Evolutionary conservation across 805 yeast genomes (phyloP), one percentile per base, ranked within the genome.

Genomic region (Ogataea paraovalis): DNA sequence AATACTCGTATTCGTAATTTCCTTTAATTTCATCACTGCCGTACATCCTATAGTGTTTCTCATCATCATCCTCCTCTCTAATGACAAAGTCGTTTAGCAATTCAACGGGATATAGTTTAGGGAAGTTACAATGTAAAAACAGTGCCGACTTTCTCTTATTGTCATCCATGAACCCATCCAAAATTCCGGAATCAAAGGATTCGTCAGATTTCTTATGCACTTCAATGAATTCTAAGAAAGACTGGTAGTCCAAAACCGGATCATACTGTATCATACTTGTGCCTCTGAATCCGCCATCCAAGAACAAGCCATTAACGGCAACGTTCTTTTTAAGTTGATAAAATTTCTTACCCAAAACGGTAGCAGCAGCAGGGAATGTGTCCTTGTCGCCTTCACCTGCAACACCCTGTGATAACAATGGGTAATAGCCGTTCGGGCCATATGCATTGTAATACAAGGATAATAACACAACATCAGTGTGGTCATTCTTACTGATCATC

Each of bases 331-430:
- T 72, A 3, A 81, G 80, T 60, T 80, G 85, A 58, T 81, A 80
- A 52, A 70, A 80, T 1, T 73, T 67, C 44, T 76, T 64, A 1
- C 66, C 64, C 27, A 75, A 66, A 10, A 74, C 76, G 27, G 73
- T 71, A 2, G 88, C 84, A 0, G 89, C 87, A 0, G 89, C 87
- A 45, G 83, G 70, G 50, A 83, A 83, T 0, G 92, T 84, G 54
- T 85, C 92, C 58, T 85, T 86, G 60, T 86, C 92, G 43, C 92
- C 94, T 66, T 83, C 88, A n/a, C 94, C 94, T 3, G 77, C 78
- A 36, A 73, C 73, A 32, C 79, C 84, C 60, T 79, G 78, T 0
- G 83, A 74, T 45, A 80, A 69, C n/a, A 80, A 63, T 22, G 78
- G 78, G 52, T 80, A 80, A 53, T 75, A 80, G 46, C 76, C 70